phyloP scores from a whole-genome alignment of 371 early-diverging fungal species.

The Lichtheimia corymbifera region DNA sequence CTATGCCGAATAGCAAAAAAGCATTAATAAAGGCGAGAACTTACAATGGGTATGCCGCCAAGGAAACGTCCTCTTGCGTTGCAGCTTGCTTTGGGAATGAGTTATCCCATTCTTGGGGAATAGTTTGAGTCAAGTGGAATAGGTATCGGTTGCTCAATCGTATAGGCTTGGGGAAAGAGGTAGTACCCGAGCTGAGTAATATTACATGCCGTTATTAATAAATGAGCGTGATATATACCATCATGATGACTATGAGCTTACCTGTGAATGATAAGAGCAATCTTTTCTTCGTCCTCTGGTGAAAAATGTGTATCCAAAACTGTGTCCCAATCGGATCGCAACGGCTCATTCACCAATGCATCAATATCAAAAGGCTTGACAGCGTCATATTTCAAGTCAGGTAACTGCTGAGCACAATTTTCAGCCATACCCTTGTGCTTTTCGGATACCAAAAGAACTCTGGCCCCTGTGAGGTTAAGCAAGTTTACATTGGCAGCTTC shows the following conservation, averaged over 20 bases:
- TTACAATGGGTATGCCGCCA: conserved; percentile 1
- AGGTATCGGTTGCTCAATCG: conserved; percentile 23
- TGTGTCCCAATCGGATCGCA: background rate
- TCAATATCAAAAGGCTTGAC: background rate
- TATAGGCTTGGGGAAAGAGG: conserved; percentile 27
- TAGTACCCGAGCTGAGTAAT: conserved; percentile 20
- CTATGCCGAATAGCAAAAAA: too few relatives aligned
- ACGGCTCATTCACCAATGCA: background rate
- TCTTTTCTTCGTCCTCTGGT: conserved; percentile 8
- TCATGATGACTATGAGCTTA: too few relatives aligned
- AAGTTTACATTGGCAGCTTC: conserved; percentile 18
- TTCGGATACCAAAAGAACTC: conserved; percentile 10
- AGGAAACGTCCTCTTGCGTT: background rate
- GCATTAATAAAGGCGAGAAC: too few relatives aligned
- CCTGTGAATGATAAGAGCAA: conserved; percentile 13
- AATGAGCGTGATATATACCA: too few relatives aligned
- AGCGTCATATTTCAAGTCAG: background rate
- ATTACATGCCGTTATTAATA: too few relatives aligned
- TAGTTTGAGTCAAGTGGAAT: conserved; percentile 4
- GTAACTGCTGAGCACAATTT: background rate
- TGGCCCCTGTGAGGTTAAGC: conserved; percentile 12
- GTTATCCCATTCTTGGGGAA: background rate
- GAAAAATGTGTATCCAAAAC: background rate
- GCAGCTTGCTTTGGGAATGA: background rate
- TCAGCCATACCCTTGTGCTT: conserved; percentile 6